Percentiles rank a stretch among this genome's conserved stretches.
Evolutionary conservation across 1,139 yeast species (phyloP).

Genomic region (Meyerozyma guilliermondii): DNA sequence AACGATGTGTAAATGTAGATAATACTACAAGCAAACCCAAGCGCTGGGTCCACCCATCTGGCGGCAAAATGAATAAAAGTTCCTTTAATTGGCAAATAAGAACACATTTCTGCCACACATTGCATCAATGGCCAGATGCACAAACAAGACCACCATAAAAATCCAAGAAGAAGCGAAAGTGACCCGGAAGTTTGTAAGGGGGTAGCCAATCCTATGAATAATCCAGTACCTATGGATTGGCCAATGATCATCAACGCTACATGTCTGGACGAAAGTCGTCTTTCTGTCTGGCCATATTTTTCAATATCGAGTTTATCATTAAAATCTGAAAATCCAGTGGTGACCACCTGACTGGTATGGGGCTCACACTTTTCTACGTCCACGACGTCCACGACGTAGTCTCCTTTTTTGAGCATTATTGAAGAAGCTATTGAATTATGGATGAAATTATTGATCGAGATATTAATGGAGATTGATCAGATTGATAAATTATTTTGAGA

Average conservation of each 20-base stretch:
- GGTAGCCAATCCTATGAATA: conserved; percentile 32
- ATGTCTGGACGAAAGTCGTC: conserved; percentile 41
- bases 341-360: conserved; percentile 9
- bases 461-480: too few relatives aligned
- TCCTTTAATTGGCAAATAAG: conserved; percentile 36
- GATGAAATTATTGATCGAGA: too few relatives aligned
- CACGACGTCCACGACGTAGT: conserved; percentile 17
- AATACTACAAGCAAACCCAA: conserved; percentile 34
- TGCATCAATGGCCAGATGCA: conserved; percentile 39
- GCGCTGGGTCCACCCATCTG: conserved; percentile 36
- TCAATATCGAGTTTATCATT: conserved; percentile 25
- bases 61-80: conserved; percentile 33
- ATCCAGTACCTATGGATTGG: conserved; percentile 48
- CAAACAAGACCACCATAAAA: conserved; percentile 27
- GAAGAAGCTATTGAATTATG: too few relatives aligned
- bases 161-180: conserved; percentile 33
- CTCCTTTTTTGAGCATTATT: too few relatives aligned
- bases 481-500: too few relatives aligned
- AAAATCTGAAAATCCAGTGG: conserved; percentile 26
- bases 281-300: conserved; percentile 30
- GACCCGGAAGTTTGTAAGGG: conserved; percentile 35
- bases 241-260: conserved; percentile 47
- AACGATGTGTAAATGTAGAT: conserved; percentile 32
- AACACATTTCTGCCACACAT: conserved; percentile 37
- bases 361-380: conserved; percentile 23